phyloP scores from a whole-genome alignment of 2,329 filamentous ascomycete genomes.

The Macrophomina tecta region DNA sequence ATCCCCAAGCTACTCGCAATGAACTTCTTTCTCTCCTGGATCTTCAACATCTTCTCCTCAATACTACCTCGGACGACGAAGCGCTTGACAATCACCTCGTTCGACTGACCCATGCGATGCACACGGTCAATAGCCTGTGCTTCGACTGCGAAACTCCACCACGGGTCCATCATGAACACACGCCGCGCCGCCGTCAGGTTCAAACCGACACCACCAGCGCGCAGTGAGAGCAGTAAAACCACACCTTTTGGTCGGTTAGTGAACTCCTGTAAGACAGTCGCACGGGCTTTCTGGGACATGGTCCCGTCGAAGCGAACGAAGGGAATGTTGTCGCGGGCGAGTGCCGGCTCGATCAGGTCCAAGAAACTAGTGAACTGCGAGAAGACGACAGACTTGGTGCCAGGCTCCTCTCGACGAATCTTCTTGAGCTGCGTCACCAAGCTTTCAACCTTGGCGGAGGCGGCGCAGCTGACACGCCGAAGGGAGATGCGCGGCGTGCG shows the following conservation, averaged over 20 bases:
- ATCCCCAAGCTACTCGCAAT: slow-evolving; percentile 95
- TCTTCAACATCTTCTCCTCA: slow-evolving; percentile 89
- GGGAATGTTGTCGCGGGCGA: slow-evolving; percentile 72
- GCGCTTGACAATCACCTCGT: slow-evolving; percentile 82
- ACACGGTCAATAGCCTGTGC: slow-evolving; percentile 97
- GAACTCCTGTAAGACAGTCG: slow-evolving; percentile 79
- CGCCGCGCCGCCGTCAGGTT: slow-evolving; percentile 88
- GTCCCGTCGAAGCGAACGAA: slow-evolving; percentile 90
- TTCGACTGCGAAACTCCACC: slow-evolving; percentile 98
- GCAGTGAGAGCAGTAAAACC: slow-evolving; percentile 81
- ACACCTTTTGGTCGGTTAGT: slow-evolving; percentile 61
- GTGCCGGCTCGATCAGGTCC: slow-evolving; percentile 83
- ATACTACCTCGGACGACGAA: slow-evolving; percentile 92
- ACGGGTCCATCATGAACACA: slow-evolving; percentile 99
- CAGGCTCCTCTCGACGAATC: slow-evolving; percentile 68
- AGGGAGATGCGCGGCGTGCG: slow-evolving; percentile 62
- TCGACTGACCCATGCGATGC: slow-evolving; percentile 92
- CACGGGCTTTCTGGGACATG: slow-evolving; percentile 84
- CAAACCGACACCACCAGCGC: slow-evolving; percentile 90
- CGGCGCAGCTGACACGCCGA: slow-evolving; percentile 67
- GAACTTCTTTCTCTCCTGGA: slow-evolving; percentile 96
- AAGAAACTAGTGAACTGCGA: slow-evolving; percentile 98
- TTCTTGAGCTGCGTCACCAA: slow-evolving; percentile 76
- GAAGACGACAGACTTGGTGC: slow-evolving; percentile 89
- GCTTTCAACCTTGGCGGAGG: slow-evolving; percentile 86